phyloP scores from a whole-genome alignment of 805 yeast species.

The Zygotorulaspora chibaensis region DNA sequence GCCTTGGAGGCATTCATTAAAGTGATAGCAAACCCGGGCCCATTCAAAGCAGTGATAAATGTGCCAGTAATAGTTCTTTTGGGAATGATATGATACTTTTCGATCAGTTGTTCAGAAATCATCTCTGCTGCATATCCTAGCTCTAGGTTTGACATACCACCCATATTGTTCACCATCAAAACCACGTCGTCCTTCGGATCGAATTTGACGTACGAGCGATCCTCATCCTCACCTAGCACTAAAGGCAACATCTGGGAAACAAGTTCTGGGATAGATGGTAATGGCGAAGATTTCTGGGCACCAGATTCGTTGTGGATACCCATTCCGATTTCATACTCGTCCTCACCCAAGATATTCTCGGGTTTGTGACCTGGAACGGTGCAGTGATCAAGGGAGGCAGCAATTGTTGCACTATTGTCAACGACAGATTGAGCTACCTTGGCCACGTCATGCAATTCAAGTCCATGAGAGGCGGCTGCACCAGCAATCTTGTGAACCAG shows the following conservation, averaged over 20 bases:
- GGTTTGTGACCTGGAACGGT: slow-evolving; percentile 72
- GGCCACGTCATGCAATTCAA: slow-evolving; percentile 46
- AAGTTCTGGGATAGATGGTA: slow-evolving; percentile 61
- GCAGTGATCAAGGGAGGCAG: slow-evolving; percentile 79
- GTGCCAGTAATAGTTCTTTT: slow-evolving; percentile 63
- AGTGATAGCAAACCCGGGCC: slow-evolving; percentile 83
- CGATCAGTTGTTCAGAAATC: slow-evolving; percentile 46
- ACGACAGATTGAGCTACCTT: slow-evolving; percentile 54
- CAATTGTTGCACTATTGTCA: slow-evolving; percentile 68
- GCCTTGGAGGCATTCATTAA: slow-evolving; percentile 59
- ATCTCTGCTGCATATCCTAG: slow-evolving; percentile 61
- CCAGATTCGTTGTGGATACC: slow-evolving; percentile 94
- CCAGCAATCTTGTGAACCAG: slow-evolving; percentile 81
- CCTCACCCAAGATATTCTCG: slow-evolving; percentile 44
- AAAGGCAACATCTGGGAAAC: slow-evolving; percentile 50
- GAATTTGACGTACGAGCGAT: slow-evolving; percentile 71
- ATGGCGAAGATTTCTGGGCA: slow-evolving; percentile 41
- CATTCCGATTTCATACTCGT: slow-evolving; percentile 80
- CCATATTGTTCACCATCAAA: slow-evolving; percentile 71
- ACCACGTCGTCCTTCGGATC: slow-evolving; percentile 55
- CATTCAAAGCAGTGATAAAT: slow-evolving; percentile 77
- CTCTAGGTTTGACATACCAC: slow-evolving; percentile 78
- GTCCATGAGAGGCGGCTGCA: slow-evolving; percentile 45
- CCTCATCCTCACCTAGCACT: slow-evolving; percentile 58
- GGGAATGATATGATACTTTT: slow-evolving; percentile 51